Evolutionary conservation across 305 asterid genomes (phyloP), one percentile per base, ranked within the genome.

Genomic region (Petunia hybrid): DNA sequence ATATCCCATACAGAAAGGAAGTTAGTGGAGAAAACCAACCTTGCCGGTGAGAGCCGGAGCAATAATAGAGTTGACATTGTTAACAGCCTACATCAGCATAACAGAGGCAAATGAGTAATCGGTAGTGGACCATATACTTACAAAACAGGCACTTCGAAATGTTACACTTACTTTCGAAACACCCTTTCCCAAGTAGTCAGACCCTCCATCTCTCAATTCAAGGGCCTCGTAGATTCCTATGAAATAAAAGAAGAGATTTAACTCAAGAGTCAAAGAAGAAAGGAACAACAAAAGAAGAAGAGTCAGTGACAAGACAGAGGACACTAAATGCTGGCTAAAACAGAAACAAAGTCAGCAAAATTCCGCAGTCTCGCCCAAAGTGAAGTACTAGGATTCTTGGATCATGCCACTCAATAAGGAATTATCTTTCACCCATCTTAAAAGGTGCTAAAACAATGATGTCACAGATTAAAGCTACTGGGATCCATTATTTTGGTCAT

Each of bases 161-260:
- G 45, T 8, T n/a, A 45, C 31, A 85, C 77, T 84, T 55, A 85
- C 97, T 94, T 93, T 92, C 4, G 94, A 82, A 77, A 93, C 98
- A 85, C 98, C 98, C 90, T 93, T 93, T 78, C 98, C 97, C 4
- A 93, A 93, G 82, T 92, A 93, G 16, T 93, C 98, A 1, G 98
- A 90, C 12, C 98, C 98, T 83, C 97, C 97, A 79, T 93, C 98
- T 80, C 98, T 87, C 76, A 93, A 79, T 81, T 93, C 98, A 39
- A 93, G 97, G 76, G 97, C 98, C 89, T 94, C 98, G 22, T 92
- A 94, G 63, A 94, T 76, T 76, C 98, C 98, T 92, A 53, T 7
- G 63, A 13, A 43, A 79, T 5, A 38, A 48, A 31, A 48, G 2
- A 59, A 61, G 65, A 22, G 35, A 40, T 78, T 36, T 38, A 39